phyloP scores from a whole-genome alignment of 441 rosid genomes.

The Euphorbia schlechtendalii region DNA sequence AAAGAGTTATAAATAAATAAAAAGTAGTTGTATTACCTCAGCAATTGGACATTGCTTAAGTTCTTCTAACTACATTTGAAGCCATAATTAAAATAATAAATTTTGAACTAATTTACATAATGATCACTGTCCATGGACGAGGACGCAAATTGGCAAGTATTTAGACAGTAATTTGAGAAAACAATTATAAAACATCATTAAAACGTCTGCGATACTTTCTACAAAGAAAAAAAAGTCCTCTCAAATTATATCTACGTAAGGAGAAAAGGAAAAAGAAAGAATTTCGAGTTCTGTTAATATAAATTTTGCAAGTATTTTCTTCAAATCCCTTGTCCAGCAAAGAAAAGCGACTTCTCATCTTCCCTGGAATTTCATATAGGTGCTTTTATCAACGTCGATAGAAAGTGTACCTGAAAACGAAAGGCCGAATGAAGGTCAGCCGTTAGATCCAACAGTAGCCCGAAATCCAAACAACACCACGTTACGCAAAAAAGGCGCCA shows the following conservation, averaged over 20 bases:
- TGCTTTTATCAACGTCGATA: neutral
- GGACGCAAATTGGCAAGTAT: neutral
- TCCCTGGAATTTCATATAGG: neutral
- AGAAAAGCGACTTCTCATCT: neutral
- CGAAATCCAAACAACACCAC: constrained; percentile 22
- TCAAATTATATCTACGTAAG: too few relatives aligned
- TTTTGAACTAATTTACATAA: too few relatives aligned
- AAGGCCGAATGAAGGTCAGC: constrained; percentile 82
- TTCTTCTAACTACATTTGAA: constrained; percentile 59
- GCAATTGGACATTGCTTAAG: constrained; percentile 63
- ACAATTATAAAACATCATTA: neutral
- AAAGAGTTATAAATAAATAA: neutral
- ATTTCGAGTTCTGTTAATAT: constrained; percentile 65
- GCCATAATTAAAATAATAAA: constrained; percentile 5
- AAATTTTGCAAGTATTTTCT: constrained; percentile 49
- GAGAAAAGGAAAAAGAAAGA: too few relatives aligned
- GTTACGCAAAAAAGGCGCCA: neutral
- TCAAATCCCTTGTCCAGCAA: constrained; percentile 55
- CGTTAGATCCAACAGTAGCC: constrained; percentile 74
- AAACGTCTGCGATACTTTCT: neutral
- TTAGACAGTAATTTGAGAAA: neutral
- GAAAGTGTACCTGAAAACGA: constrained; percentile 57
- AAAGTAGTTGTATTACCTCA: constrained; percentile 47
- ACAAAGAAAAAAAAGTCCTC: neutral
- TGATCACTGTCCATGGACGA: too few relatives aligned